These are phyloP conservation scores for Aspergillus novofumigatus DNA, from an alignment of 2,329 filamentous ascomycete genomes.

Conservation along the genomic window DNA sequence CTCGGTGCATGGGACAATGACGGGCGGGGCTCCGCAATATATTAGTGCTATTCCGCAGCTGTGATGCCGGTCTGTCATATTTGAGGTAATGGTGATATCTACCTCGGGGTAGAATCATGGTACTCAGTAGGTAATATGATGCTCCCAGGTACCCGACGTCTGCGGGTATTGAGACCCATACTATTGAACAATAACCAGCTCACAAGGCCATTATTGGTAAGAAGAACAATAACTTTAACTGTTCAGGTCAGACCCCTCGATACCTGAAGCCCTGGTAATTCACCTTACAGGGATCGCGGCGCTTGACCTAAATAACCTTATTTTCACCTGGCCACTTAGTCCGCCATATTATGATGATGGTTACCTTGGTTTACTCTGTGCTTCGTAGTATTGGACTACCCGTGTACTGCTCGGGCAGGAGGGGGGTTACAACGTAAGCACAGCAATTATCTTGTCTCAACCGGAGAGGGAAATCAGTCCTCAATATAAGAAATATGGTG, in stretches of 20 bases:
- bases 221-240: neutral
- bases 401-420: neutral
- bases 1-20: neutral
- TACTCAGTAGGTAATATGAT: neutral
- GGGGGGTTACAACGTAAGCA: neutral
- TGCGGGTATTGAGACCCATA: neutral
- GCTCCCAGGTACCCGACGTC: neutral
- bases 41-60: neutral
- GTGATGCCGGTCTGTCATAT: neutral
- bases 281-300: neutral
- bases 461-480: neutral
- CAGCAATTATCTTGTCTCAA: neutral
- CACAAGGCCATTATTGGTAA: neutral
- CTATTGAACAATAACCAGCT: neutral
- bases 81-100: neutral
- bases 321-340: neutral
- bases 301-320: neutral
- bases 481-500: neutral
- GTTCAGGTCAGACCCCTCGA: neutral
- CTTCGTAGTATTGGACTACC: neutral
- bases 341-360: neutral
- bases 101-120: no score
- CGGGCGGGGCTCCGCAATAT: neutral
- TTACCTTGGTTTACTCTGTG: neutral
- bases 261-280: neutral